A percentile compares a stretch with the other conserved stretches of the same genome.
These are phyloP conservation scores for Boechera stricta DNA, from an alignment of 345 rosid genomes.

Conservation along the genomic window DNA sequence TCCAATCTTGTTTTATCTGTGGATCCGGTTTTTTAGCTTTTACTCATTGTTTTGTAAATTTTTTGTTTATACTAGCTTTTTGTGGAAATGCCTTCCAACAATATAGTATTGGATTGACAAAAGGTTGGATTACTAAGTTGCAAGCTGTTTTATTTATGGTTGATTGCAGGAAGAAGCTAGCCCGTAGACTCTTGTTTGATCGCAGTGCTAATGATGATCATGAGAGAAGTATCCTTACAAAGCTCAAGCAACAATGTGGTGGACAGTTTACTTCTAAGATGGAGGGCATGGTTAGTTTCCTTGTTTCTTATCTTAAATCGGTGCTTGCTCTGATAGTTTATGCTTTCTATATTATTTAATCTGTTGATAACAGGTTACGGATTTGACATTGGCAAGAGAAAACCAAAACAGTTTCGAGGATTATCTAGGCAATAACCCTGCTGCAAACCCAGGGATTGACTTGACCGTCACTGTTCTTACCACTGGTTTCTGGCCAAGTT, in stretches of 20 bases:
- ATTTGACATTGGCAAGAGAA: constrained; percentile 86
- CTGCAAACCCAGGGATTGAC: constrained; percentile 75
- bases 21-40: background rate
- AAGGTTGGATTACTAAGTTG: constrained; percentile 4
- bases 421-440: constrained; percentile 60
- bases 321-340: constrained; percentile 21
- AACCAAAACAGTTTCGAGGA: constrained; percentile 77
- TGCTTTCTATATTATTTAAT: background rate
- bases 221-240: constrained; percentile 78
- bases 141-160: constrained; percentile 15
- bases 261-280: constrained; percentile 70
- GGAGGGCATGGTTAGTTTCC: constrained; percentile 78
- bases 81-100: constrained; percentile 3
- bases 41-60: background rate
- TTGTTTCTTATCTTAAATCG: background rate
- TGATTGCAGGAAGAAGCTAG: constrained; percentile 61
- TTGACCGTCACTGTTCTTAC: constrained; percentile 85
- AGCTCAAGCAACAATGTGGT: constrained; percentile 72
- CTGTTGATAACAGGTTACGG: constrained; percentile 64
- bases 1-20: background rate
- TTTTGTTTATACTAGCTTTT: constrained; percentile 6
- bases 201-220: constrained; percentile 75
- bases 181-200: constrained; percentile 72
- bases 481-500: constrained; percentile 94
- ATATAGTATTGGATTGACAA: background rate